Evolutionary conservation across 2,329 filamentous ascomycete genomes (phyloP), one percentile per base, ranked within the genome.

Genomic region (Talaromyces sp.): DNA sequence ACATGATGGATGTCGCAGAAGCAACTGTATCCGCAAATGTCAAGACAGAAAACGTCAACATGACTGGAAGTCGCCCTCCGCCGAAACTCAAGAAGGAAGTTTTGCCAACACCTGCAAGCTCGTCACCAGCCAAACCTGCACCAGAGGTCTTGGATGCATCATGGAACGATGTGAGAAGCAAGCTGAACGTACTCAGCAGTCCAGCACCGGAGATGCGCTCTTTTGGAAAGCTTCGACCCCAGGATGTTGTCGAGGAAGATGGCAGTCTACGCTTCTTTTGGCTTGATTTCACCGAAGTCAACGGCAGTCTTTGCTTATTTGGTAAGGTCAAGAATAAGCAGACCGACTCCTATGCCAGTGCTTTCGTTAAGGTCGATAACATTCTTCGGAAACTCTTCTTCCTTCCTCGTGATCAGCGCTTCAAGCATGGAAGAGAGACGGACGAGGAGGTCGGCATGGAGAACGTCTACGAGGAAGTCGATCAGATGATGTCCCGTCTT

Each of bases 311-410:
- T 9, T 97, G 91, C 70, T 82, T 99, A 10, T 97, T 99, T 68
- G 94, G 94, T 58, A 99, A 99, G 70, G 93, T 97, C 20, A 86
- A 91, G 65, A 91, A 97, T 76, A 96, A 92, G 72, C 88, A 86
- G 65, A 90, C 85, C 1, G 86, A 84, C 47, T 79, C 80, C 39
- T 92, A 90, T 68, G 88, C 91, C 54, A 99, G 94, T 74, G 95
- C 91, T 65, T 97, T 99, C 66, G 84, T 97, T 71, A 97, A 97
- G 72, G 80, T 99, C 17, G 92, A 99, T 78, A 97, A 97, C 62
- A 89, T 99, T 54, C 74, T 96, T 49, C 85, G 94, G 54, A 97
- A 96, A 68, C 81, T 99, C 0, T 99, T 87, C 73, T 99, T 99
- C 69, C 79, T 99, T 35, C 94, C 94, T 5, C 88, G 94, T 39